phyloP scores from a whole-genome alignment of 228 moss, liverwort and hornwort genomes.

The Sphagnum fallax region DNA sequence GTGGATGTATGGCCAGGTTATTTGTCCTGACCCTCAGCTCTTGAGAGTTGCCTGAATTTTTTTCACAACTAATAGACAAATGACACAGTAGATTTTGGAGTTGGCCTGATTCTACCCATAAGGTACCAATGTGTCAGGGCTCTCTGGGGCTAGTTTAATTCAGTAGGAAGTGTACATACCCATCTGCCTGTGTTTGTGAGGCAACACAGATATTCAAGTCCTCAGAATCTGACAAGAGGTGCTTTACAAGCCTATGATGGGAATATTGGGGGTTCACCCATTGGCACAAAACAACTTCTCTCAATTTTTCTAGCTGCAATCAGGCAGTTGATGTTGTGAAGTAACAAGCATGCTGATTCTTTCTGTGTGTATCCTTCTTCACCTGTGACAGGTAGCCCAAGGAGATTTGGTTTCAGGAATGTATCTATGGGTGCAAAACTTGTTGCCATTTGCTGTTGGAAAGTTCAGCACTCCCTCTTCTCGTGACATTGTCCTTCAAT shows the following conservation, averaged over 20 bases:
- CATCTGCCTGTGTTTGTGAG: no score
- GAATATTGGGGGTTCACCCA: no score
- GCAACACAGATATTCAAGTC: no score
- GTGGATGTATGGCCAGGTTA: slow-evolving; percentile 88
- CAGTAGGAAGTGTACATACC: no score
- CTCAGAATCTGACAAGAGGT: no score
- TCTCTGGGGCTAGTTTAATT: no score
- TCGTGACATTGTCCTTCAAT: slow-evolving; percentile 67
- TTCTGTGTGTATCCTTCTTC: neutral
- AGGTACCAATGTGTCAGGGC: no score
- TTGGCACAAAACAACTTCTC: no score
- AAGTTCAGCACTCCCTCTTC: slow-evolving; percentile 77
- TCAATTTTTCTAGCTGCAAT: no score
- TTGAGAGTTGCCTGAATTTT: neutral
- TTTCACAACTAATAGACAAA: neutral
- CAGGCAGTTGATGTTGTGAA: neutral
- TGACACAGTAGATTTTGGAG: neutral
- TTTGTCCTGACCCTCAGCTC: neutral
- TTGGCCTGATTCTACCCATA: neutral
- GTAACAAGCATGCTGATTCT: neutral
- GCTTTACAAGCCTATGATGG: no score
- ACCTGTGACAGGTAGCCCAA: slow-evolving; percentile 64
- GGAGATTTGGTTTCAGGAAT: slow-evolving; percentile 89
- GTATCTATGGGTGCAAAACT: slow-evolving; percentile 91
- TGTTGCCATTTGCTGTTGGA: slow-evolving; percentile 80